Evolutionary conservation across 2,329 filamentous ascomycete genomes (phyloP), one percentile per base, ranked within the genome.

Genomic region (Colletotrichum orchidophilum): DNA sequence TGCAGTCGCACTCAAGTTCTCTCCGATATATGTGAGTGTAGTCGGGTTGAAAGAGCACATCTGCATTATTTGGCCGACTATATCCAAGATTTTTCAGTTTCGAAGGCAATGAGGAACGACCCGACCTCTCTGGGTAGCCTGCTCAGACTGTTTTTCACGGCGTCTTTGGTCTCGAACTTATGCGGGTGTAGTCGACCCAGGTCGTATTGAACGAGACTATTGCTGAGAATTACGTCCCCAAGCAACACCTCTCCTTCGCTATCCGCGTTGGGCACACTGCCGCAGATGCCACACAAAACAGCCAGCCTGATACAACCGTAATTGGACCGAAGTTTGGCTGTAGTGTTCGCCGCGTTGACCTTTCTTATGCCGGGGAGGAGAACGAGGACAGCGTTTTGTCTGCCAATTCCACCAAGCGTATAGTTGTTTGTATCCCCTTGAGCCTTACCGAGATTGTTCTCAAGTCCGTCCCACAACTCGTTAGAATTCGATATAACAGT

Each of bases 261-360:
- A 0, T 27, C 3, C 0, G 33, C 57, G 0, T 39, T 29, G 1
- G 82, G 81, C 5, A 81, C 75, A 11, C 80, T 83, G 0, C 82
- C 84, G 54, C 83, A 85, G 3, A 85, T 77, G 0, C 83, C 84
- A 3, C 81, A 79, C 0, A 85, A 54, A 0, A 86, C 31, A 0
- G 72, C 79, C 0, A 85, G 72, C 26, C 75, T 77, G 4, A 86
- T 67, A 2, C 69, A 67, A 0, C 69, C 60, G 49, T 80, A 85
- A 54, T 81, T 85, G 1, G 71, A 74, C 0, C 77, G 76, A 13
- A 85, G 66, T 24, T 73, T 75, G 0, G 77, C 70, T 0, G 79
- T 73, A 0, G 77, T 72, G 3, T 61, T 61, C 0, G 80, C 76
- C 0, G 80, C 76, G 35, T 29, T 77, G 15, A 49, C 73, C 31